Conservation (phyloP, 257 asterid genomes). For the Ocimum tenuiflorum region DNA sequence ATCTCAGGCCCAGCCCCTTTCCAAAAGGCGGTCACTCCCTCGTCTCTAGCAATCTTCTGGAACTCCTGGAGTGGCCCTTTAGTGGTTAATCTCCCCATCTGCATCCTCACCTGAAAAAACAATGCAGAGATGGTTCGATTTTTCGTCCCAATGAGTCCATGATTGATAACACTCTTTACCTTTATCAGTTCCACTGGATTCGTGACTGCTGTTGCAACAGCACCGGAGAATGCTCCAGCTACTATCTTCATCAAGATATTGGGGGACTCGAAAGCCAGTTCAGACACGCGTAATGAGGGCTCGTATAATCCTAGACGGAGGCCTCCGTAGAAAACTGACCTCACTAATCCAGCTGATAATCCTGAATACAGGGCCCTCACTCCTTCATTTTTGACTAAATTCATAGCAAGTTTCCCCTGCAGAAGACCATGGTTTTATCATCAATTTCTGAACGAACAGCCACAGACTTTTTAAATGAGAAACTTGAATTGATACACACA, state of each 20-base stretch:
- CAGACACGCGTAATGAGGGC: conserved; percentile 83
- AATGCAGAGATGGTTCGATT: conserved; percentile 20
- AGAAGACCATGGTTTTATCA: conserved; percentile 10
- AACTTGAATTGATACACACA: conserved; percentile 22
- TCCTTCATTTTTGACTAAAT: conserved; percentile 70
- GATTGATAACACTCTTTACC: conserved; percentile 27
- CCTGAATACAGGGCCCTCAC: conserved; percentile 75
- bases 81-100: conserved; percentile 46
- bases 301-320: conserved; percentile 98
- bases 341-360: conserved; percentile 73
- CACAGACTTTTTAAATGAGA: background rate
- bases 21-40: conserved; percentile 81
- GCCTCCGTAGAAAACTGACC: conserved; percentile 99
- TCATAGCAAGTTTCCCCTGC: conserved; percentile 69
- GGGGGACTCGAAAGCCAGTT: conserved; percentile 93
- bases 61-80: conserved; percentile 54
- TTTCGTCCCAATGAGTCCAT: background rate
- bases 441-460: background rate
- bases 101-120: conserved; percentile 62
- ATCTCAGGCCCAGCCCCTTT: conserved; percentile 96
- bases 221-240: conserved; percentile 95
- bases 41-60: conserved; percentile 59
- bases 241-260: conserved; percentile 87
- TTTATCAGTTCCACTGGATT: conserved; percentile 84
- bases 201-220: conserved; percentile 82